These are phyloP conservation scores for Pichia sp. DNA, from an alignment of 1,139 yeast genomes.

Conservation along the genomic window DNA sequence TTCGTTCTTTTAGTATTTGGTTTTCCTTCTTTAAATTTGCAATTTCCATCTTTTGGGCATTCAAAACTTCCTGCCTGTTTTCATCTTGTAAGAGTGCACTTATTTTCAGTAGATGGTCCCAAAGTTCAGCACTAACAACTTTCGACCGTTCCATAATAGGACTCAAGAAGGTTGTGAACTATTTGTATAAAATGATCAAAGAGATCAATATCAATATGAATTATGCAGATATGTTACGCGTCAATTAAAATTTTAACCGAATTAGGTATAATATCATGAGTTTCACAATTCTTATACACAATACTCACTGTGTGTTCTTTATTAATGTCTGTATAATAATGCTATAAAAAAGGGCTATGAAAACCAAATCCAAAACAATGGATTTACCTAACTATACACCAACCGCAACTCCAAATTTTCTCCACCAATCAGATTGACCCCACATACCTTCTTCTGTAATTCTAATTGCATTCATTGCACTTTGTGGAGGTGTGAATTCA, in stretches of 20 bases:
- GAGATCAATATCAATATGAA: neutral
- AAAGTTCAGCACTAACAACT: neutral
- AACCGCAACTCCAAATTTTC: slow-evolving; percentile 36
- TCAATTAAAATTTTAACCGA: neutral
- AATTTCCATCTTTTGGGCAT: neutral
- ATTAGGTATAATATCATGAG: too few species aligned
- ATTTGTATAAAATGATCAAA: neutral
- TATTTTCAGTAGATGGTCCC: slow-evolving; percentile 3
- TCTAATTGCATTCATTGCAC: slow-evolving; percentile 39
- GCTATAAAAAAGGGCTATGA: neutral
- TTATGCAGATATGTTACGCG: neutral
- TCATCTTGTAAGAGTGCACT: neutral
- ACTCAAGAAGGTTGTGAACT: neutral
- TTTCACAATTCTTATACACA: too few species aligned
- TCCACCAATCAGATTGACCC: slow-evolving; percentile 41
- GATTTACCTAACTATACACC: slow-evolving; percentile 21
- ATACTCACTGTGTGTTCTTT: too few species aligned
- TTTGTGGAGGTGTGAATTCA: slow-evolving; percentile 28
- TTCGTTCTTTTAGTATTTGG: neutral
- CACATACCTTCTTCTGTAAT: slow-evolving; percentile 16
- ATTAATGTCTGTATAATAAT: neutral
- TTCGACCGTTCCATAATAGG: neutral
- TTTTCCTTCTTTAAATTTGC: slow-evolving; percentile 4
- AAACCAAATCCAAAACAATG: neutral
- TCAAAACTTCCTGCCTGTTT: neutral